Conservation (phyloP, 345 rosid genomes). For the Moricandia moricandioides region DNA sequence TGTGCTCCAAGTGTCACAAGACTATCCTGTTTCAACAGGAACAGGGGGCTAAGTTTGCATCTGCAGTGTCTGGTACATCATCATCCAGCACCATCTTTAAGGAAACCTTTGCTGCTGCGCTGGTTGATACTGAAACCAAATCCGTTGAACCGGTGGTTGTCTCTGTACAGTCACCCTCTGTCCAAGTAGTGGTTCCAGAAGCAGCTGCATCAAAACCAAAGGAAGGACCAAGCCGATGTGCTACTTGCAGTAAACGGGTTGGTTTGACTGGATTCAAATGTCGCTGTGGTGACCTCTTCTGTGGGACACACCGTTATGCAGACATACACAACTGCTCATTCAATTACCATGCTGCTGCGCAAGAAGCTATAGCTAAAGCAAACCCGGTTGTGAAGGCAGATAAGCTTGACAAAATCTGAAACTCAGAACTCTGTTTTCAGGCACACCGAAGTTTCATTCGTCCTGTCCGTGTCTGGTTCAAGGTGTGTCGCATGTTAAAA, state of each 20-base stretch:
- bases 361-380: constrained; percentile 79
- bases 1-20: constrained; percentile 97
- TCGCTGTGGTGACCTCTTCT: constrained; percentile 74
- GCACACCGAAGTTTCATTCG: constrained; percentile 4
- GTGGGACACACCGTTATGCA: constrained; percentile 80
- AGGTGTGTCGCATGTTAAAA: constrained; percentile 21
- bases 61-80: constrained; percentile 50
- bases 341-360: constrained; percentile 71
- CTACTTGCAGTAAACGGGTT: constrained; percentile 70
- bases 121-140: constrained; percentile 42
- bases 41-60: constrained; percentile 65
- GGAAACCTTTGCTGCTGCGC: constrained; percentile 42
- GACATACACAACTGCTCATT: constrained; percentile 78
- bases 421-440: constrained; percentile 13
- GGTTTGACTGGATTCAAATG: constrained; percentile 83
- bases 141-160: constrained; percentile 43
- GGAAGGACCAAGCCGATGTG: constrained; percentile 78
- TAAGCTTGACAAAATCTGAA: constrained; percentile 81
- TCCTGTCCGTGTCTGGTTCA: constrained; percentile 27
- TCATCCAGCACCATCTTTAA: constrained; percentile 49
- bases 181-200: constrained; percentile 29
- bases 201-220: constrained; percentile 50
- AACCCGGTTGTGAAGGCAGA: constrained; percentile 86
- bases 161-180: constrained; percentile 40
- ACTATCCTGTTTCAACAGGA: constrained; percentile 62